These are phyloP conservation scores for Eimeria nieschulzi DNA, from an alignment of 169 alveolate genomes.

Conservation along the genomic window DNA sequence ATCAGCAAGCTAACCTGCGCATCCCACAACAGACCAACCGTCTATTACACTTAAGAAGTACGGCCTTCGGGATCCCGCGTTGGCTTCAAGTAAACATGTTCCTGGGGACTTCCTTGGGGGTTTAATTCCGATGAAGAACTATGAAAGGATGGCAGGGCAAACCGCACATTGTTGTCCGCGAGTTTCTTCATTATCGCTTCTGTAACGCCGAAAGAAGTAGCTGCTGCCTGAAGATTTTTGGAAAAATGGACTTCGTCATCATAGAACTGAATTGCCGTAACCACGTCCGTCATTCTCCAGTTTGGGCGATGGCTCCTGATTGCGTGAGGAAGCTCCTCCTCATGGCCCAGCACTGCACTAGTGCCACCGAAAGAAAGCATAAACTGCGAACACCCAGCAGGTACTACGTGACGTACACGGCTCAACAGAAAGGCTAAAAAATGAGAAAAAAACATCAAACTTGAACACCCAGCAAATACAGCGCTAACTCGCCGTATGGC, in stretches of 20 bases:
- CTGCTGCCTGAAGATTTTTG: constrained; percentile 68
- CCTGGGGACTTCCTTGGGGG: too few relatives aligned
- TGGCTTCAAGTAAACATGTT: too few relatives aligned
- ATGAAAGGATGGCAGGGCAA: too few relatives aligned
- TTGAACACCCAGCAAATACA: too few relatives aligned
- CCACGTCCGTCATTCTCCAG: constrained; percentile 80
- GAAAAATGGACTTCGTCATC: constrained; percentile 77
- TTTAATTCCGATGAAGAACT: too few relatives aligned
- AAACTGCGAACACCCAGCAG: constrained; percentile 47
- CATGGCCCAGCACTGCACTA: constrained; percentile 77
- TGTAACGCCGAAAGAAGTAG: constrained; percentile 77
- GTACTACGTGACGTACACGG: not conserved
- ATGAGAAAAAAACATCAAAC: too few relatives aligned
- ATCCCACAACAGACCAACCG: too few relatives aligned
- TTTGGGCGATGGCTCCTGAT: constrained; percentile 74
- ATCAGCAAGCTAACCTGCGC: constrained; percentile 72
- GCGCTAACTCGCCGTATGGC: too few relatives aligned
- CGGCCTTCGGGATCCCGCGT: too few relatives aligned
- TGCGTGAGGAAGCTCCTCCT: constrained; percentile 74
- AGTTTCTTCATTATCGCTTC: constrained; percentile 69
- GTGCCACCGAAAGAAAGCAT: constrained; percentile 77
- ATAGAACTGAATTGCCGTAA: constrained; percentile 65
- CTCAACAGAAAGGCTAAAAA: not conserved
- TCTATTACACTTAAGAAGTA: not conserved
- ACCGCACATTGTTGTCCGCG: constrained; percentile 74